Evolutionary conservation across 495 filamentous ascomycete species (phyloP).

Genomic region (Penicillium arizonense): DNA sequence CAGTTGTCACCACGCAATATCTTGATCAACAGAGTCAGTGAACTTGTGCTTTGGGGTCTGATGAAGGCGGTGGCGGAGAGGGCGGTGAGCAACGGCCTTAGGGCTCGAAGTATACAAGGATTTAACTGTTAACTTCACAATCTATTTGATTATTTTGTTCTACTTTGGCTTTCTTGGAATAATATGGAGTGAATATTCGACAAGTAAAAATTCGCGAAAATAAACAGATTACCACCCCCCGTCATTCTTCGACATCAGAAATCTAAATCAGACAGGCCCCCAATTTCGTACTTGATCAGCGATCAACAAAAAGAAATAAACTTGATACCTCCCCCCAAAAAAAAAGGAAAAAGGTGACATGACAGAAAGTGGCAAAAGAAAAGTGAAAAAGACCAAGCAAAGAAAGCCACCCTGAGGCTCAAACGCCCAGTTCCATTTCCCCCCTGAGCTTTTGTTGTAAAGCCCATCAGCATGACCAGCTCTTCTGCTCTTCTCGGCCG

Average conservation of each 20-base stretch:
- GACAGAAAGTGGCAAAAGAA: not conserved
- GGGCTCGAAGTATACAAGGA: not conserved
- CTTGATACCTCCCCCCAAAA: not conserved
- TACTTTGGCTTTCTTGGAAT: too few relatives aligned
- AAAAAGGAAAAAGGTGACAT: not conserved
- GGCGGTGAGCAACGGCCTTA: slow-evolving; percentile 1
- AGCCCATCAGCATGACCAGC: slow-evolving; percentile 12
- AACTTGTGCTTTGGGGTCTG: not conserved
- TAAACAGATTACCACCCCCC: slow-evolving; percentile 1
- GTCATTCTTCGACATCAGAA: not conserved
- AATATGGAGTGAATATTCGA: not conserved
- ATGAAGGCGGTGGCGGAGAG: not conserved
- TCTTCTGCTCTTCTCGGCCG: not conserved
- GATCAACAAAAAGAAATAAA: not conserved
- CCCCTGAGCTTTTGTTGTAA: slow-evolving; percentile 8
- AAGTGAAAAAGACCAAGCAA: not conserved
- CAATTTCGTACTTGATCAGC: not conserved
- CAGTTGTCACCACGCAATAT: not conserved
- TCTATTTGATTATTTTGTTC: too few relatives aligned
- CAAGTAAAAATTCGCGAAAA: not conserved
- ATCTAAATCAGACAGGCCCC: not conserved
- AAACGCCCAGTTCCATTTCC: slow-evolving; percentile 3
- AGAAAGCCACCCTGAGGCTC: not conserved
- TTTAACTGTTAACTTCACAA: too few relatives aligned
- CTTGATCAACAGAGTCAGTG: not conserved